Conservation (phyloP, 108 stramenopile genomes). For the Nitzschia sp. region DNA sequence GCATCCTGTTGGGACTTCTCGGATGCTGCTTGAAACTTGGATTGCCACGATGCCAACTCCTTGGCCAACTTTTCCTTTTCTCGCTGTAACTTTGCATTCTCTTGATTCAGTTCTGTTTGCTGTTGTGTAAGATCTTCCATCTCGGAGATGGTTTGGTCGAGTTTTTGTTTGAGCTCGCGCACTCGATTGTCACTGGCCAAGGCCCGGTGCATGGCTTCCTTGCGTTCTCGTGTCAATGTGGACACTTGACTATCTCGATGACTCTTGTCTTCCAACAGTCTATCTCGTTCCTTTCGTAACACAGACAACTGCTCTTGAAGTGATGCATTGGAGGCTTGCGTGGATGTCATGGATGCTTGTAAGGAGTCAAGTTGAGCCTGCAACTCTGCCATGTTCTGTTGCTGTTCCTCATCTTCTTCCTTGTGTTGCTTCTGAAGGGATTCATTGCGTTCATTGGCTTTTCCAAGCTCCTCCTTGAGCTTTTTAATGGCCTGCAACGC, state of each 20-base stretch:
- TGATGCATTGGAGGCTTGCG: neutral
- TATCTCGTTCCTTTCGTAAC: neutral
- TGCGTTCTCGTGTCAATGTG: constrained; percentile 16
- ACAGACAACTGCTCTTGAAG: constrained; percentile 7
- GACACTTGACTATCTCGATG: constrained; percentile 16
- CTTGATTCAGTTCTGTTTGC: constrained; percentile 14
- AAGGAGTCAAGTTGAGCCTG: constrained; percentile 10
- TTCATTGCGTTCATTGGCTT: constrained; percentile 27
- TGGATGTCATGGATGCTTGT: neutral
- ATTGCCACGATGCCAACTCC: constrained; percentile 7
- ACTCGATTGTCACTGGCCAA: constrained; percentile 34
- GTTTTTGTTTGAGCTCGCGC: constrained; percentile 26
- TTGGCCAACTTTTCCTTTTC: constrained; percentile 18
- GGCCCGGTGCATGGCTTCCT: constrained; percentile 32
- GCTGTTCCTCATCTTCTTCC: constrained; percentile 2
- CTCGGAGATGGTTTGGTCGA: constrained; percentile 18
- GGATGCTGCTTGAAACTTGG: constrained; percentile 1
- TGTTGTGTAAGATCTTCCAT: constrained; percentile 14
- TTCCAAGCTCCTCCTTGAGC: constrained; percentile 40
- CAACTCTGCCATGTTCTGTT: constrained; percentile 11
- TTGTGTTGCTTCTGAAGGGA: constrained; percentile 5
- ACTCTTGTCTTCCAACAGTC: constrained; percentile 10
- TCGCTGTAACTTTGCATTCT: constrained; percentile 8
- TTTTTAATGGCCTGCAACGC: constrained; percentile 27
- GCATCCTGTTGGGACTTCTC: neutral